Conservation (phyloP, 495 filamentous ascomycete genomes). For the Penicillium steckii region DNA sequence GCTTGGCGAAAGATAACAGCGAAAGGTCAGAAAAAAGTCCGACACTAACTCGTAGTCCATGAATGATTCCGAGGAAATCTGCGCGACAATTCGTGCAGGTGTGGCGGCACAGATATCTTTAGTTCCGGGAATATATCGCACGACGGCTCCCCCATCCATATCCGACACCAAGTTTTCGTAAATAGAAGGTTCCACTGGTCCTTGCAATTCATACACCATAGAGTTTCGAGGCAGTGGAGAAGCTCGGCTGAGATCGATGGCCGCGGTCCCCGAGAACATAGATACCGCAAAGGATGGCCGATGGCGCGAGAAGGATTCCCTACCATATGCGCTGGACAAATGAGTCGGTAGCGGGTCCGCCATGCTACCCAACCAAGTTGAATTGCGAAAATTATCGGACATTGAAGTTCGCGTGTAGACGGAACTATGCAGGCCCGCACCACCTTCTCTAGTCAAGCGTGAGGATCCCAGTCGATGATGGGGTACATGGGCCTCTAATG, state of each 20-base stretch:
- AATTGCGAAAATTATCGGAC: conserved; percentile 54
- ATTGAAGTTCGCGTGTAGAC: conserved; percentile 53
- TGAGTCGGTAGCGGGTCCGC: conserved; percentile 20
- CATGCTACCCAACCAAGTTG: conserved; percentile 36
- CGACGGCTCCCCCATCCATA: conserved; percentile 76
- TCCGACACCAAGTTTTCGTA: conserved; percentile 75
- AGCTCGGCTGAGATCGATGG: conserved; percentile 35
- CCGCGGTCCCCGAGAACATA: conserved; percentile 49
- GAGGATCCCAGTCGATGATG: conserved; percentile 83
- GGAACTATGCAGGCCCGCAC: conserved; percentile 77
- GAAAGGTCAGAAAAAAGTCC: conserved; percentile 96
- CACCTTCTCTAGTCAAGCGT: conserved; percentile 75
- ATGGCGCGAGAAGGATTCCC: conserved; percentile 24
- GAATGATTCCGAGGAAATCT: conserved; percentile 94
- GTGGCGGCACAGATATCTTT: conserved; percentile 86
- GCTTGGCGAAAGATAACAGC: conserved; percentile 72
- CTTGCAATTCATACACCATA: conserved; percentile 42
- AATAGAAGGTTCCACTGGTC: conserved; percentile 57
- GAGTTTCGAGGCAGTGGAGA: conserved; percentile 34
- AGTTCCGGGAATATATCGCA: conserved; percentile 72
- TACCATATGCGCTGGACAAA: conserved; percentile 18
- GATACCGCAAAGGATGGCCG: conserved; percentile 40
- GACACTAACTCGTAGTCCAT: conserved; percentile 97
- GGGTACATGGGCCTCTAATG: conserved; percentile 79
- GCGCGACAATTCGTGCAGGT: conserved; percentile 88